phyloP scores from a whole-genome alignment of 805 yeast genomes.

The Wickerhamiella brachini region DNA sequence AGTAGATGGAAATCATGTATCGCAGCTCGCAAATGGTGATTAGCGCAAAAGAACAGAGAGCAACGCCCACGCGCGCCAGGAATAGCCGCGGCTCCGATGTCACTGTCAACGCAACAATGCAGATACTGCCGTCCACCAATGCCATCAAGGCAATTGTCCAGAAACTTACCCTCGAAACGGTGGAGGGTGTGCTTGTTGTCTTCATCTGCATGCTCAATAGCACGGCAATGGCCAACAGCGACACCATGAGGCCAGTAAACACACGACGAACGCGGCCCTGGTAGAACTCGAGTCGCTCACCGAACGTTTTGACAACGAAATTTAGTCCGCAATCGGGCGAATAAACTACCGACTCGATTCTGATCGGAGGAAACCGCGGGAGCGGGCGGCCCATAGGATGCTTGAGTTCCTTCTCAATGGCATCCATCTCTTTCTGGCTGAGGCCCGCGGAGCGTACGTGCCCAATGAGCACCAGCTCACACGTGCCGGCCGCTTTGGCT shows the following conservation, averaged over 20 bases:
- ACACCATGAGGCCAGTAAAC: conserved; percentile 31
- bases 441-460: conserved; percentile 53
- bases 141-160: conserved; percentile 47
- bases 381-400: conserved; percentile 74
- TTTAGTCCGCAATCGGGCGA: conserved; percentile 83
- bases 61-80: conserved; percentile 53
- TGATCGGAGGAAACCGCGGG: conserved; percentile 40
- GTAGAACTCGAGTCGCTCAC: conserved; percentile 42
- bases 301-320: conserved; percentile 27
- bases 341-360: conserved; percentile 47
- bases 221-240: conserved; percentile 40
- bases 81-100: conserved; percentile 45
- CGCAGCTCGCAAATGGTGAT: conserved; percentile 66
- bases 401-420: conserved; percentile 57
- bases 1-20: conserved; percentile 50
- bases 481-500: conserved; percentile 34
- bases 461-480: conserved; percentile 60
- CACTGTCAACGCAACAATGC: conserved; percentile 46
- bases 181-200: conserved; percentile 62
- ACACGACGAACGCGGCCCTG: conserved; percentile 28
- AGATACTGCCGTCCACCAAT: conserved; percentile 53
- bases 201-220: conserved; percentile 58
- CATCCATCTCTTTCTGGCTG: conserved; percentile 37
- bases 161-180: conserved; percentile 58
- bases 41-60: conserved; percentile 54